Percentiles rank a stretch among this genome's conserved stretches.
phyloP scores from a whole-genome alignment of 1,284 basidiomycete genomes.

The Ganoderma sinense region DNA sequence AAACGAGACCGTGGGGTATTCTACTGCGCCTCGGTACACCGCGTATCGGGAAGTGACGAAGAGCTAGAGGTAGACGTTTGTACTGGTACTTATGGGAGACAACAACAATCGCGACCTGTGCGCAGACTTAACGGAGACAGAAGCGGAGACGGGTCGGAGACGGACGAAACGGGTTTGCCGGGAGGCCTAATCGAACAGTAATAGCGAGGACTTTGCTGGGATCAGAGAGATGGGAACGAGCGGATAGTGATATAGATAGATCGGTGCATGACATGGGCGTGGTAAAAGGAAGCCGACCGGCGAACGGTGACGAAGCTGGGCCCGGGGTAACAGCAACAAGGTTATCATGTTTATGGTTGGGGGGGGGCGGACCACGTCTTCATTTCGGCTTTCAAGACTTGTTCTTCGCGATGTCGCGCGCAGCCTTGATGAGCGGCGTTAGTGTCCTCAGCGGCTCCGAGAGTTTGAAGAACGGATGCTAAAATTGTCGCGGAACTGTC shows the following conservation, averaged over 20 bases:
- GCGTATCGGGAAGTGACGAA: slow-evolving; percentile 12
- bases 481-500: slow-evolving; percentile 9
- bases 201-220: slow-evolving; percentile 8
- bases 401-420: slow-evolving; percentile 83
- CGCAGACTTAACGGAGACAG: slow-evolving; percentile 15
- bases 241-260: slow-evolving; percentile 35
- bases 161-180: slow-evolving; percentile 3
- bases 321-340: background rate
- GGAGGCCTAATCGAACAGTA: slow-evolving; percentile 22
- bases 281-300: slow-evolving; percentile 7
- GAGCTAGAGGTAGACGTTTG: slow-evolving; percentile 12
- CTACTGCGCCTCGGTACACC: slow-evolving; percentile 17
- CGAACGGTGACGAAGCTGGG: background rate
- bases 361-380: background rate
- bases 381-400: slow-evolving; percentile 44
- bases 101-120: slow-evolving; percentile 21
- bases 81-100: slow-evolving; percentile 16
- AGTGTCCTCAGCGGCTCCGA: slow-evolving; percentile 89
- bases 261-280: slow-evolving; percentile 33
- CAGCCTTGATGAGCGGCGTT: slow-evolving; percentile 93
- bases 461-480: slow-evolving; percentile 91
- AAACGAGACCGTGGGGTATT: background rate
- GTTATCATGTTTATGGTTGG: background rate
- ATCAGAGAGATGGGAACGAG: slow-evolving; percentile 21
- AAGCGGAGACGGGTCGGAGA: background rate